A percentile compares a stretch with the other conserved stretches of the same genome.
Conservation (phyloP, 371 early-diverging fungal genomes). For the Mucor saturninus region DNA sequence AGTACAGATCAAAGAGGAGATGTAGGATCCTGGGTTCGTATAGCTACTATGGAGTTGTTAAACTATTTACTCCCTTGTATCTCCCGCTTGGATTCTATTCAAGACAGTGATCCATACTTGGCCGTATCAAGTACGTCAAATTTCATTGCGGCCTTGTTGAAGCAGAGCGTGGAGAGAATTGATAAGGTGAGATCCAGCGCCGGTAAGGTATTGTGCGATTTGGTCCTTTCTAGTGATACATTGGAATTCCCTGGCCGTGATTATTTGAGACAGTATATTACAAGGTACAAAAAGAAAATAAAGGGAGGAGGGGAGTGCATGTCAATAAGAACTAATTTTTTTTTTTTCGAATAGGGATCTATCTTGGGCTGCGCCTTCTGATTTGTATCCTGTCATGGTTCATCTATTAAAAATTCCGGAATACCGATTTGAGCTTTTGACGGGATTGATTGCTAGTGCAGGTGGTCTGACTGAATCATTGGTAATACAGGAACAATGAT, state of each 20-base stretch:
- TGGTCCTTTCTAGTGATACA: slow-evolving; percentile 35
- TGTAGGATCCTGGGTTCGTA: slow-evolving; percentile 94
- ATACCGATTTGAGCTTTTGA: slow-evolving; percentile 65
- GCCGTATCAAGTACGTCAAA: slow-evolving; percentile 20
- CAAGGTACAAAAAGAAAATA: slow-evolving; percentile 23
- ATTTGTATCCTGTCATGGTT: slow-evolving; percentile 70
- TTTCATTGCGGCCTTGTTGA: slow-evolving; percentile 58
- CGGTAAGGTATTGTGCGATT: slow-evolving; percentile 55
- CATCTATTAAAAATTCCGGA: slow-evolving; percentile 55
- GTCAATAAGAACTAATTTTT: slow-evolving; percentile 3
- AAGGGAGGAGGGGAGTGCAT: not conserved
- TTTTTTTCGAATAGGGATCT: slow-evolving; percentile 35
- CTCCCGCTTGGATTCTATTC: slow-evolving; percentile 37
- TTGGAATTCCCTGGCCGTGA: slow-evolving; percentile 33
- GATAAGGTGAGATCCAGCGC: slow-evolving; percentile 77
- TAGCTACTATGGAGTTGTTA: slow-evolving; percentile 70
- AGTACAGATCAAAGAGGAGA: slow-evolving; percentile 91
- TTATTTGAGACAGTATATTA: slow-evolving; percentile 27
- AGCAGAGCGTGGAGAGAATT: slow-evolving; percentile 84
- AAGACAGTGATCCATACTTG: slow-evolving; percentile 28
- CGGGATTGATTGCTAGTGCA: slow-evolving; percentile 76
- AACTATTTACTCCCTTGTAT: slow-evolving; percentile 51
- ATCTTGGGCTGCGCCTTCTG: slow-evolving; percentile 70
- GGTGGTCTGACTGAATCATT: slow-evolving; percentile 84
- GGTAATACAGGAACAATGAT: slow-evolving; percentile 40